Percentiles rank a stretch among this genome's conserved stretches.
Conservation (phyloP, 805 yeast species). For the Starmerella geochares region DNA sequence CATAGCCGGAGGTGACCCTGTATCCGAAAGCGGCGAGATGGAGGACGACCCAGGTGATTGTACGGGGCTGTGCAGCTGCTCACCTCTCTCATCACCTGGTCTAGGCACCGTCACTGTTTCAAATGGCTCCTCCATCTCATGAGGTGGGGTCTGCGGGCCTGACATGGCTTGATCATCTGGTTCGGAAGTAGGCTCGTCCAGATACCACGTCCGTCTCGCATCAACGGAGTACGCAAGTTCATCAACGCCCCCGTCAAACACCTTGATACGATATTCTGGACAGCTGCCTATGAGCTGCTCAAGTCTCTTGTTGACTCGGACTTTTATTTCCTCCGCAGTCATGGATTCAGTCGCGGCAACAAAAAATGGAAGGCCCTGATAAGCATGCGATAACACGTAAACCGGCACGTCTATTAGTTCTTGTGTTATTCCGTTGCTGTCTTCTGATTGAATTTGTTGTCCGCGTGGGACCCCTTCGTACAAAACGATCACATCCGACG, state of each 20-base stretch:
- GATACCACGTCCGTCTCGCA: background rate
- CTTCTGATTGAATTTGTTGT: background rate
- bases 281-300: background rate
- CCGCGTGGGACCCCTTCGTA: slow-evolving; percentile 37
- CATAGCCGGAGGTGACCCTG: background rate
- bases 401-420: background rate
- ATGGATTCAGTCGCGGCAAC: background rate
- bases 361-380: background rate
- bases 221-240: slow-evolving; percentile 8
- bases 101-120: background rate
- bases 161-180: background rate
- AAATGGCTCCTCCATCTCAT: background rate
- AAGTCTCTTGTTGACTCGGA: background rate
- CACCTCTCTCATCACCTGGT: background rate
- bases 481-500: slow-evolving; percentile 54
- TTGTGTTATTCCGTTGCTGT: background rate
- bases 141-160: background rate
- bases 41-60: slow-evolving; percentile 6
- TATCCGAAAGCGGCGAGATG: slow-evolving; percentile 6
- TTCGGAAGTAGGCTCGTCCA: background rate
- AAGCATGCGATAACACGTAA: background rate
- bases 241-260: slow-evolving; percentile 9
- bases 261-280: background rate
- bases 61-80: slow-evolving; percentile 5
- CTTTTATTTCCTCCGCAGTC: background rate